Conservation (phyloP, 2,329 filamentous ascomycete species). For the Botrytis deweyae region DNA sequence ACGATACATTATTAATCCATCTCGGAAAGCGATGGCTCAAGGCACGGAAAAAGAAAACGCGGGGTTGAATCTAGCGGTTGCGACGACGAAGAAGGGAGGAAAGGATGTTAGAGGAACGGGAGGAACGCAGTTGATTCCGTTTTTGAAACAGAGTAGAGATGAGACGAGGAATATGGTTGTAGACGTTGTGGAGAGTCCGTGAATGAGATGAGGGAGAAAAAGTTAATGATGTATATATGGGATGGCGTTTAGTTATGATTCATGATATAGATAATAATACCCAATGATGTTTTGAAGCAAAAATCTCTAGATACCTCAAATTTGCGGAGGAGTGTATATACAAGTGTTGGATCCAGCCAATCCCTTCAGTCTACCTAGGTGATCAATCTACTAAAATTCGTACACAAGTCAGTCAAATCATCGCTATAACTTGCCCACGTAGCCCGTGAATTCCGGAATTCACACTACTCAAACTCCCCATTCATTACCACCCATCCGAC, state of each 20-base stretch:
- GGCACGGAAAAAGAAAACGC: conserved; percentile 44
- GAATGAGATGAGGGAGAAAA: not conserved
- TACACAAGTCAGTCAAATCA: not conserved
- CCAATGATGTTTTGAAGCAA: not conserved
- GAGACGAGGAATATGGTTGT: conserved; percentile 61
- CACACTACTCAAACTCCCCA: not conserved
- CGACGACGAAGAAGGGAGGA: conserved; percentile 31
- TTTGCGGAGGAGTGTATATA: not conserved
- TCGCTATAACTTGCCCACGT: too few relatives aligned
- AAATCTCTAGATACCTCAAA: fast-evolving
- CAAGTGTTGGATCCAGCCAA: not conserved
- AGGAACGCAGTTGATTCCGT: conserved; percentile 83
- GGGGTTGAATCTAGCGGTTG: conserved; percentile 41
- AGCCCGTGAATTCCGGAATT: too few relatives aligned
- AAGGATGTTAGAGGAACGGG: conserved; percentile 72
- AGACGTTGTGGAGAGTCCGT: not conserved
- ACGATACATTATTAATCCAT: conserved; percentile 84
- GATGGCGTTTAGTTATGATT: not conserved
- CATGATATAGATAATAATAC: conserved; percentile 5
- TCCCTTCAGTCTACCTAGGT: too few relatives aligned
- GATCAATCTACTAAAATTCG: not conserved
- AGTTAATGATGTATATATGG: not conserved
- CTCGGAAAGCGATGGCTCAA: conserved; percentile 45
- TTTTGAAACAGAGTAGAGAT: conserved; percentile 83
- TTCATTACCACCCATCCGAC: fast-evolving